These are phyloP conservation scores for Daldinia decipiens DNA, from an alignment of 495 filamentous ascomycete genomes.

Conservation along the genomic window DNA sequence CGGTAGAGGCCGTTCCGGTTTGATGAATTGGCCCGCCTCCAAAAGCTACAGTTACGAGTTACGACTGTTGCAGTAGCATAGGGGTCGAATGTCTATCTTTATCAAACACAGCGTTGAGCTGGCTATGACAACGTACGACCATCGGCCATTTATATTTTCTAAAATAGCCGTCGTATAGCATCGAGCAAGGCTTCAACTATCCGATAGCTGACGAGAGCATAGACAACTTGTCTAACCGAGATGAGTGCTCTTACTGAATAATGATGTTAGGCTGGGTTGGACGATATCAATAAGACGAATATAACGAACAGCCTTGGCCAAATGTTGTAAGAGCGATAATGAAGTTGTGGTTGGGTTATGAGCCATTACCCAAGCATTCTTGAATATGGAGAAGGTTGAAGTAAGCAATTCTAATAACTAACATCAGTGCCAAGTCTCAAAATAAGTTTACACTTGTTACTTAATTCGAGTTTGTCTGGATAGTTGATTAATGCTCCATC, in stretches of 20 bases:
- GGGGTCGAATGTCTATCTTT: slow-evolving; percentile 15
- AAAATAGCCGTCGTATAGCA: slow-evolving; percentile 10
- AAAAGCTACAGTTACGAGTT: slow-evolving; percentile 7
- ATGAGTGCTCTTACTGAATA: background rate
- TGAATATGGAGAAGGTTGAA: background rate
- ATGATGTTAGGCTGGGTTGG: background rate
- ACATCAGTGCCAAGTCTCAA: background rate
- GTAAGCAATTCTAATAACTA: background rate
- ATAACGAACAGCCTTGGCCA: too few relatives aligned
- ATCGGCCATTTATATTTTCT: slow-evolving; percentile 20
- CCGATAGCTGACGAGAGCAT: background rate
- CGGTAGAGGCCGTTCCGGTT: slow-evolving; percentile 26
- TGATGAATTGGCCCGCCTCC: slow-evolving; percentile 26
- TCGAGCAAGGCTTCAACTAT: slow-evolving; percentile 3
- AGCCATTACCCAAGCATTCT: background rate
- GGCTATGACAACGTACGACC: slow-evolving; percentile 20
- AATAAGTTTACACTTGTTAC: background rate
- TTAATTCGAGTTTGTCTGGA: background rate
- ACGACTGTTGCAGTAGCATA: slow-evolving; percentile 8
- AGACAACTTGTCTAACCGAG: background rate
- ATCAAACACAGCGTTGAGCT: slow-evolving; percentile 16
- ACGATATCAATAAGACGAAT: background rate
- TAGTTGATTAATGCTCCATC: background rate
- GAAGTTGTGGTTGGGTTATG: background rate
- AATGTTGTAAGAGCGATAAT: background rate